These are phyloP conservation scores for Tuber borchii DNA, from an alignment of 495 filamentous ascomycete genomes.

Conservation along the genomic window DNA sequence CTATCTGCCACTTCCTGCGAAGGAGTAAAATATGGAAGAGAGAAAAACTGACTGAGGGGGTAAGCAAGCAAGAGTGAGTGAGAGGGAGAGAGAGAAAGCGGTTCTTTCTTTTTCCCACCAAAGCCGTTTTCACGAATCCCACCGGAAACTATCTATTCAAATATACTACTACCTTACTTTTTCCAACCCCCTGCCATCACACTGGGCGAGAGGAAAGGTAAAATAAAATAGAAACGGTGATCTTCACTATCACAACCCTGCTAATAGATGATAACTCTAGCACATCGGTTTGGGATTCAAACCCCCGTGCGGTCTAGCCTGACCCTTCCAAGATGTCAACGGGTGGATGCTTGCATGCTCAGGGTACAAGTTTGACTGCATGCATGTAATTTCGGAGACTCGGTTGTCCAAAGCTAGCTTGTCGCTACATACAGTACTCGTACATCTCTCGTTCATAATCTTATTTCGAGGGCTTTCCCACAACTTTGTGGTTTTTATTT, in stretches of 20 bases:
- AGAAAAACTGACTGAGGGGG: background rate
- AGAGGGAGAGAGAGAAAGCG: background rate
- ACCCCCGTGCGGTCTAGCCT: slow-evolving; percentile 29
- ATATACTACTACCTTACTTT: background rate
- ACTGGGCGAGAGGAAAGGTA: background rate
- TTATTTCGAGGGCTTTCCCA: slow-evolving; percentile 25
- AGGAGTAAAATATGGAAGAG: background rate
- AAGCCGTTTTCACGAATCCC: slow-evolving; percentile 1
- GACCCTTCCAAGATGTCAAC: slow-evolving; percentile 33
- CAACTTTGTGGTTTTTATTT: slow-evolving; percentile 24
- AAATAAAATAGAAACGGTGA: slow-evolving; percentile 1
- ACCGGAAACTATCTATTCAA: background rate
- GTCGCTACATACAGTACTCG: slow-evolving; percentile 21
- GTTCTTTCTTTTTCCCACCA: background rate
- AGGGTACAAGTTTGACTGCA: slow-evolving; percentile 35
- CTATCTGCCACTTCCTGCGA: background rate
- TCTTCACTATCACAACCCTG: slow-evolving; percentile 1
- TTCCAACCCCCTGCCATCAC: background rate
- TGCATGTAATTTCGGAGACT: slow-evolving; percentile 33
- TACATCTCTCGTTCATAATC: slow-evolving; percentile 19
- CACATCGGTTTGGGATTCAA: slow-evolving; percentile 28
- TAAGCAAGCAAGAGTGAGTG: background rate
- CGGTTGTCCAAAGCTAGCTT: slow-evolving; percentile 30
- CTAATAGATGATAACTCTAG: slow-evolving; percentile 20
- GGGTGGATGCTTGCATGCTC: slow-evolving; percentile 37